Base-by-base conservation (phyloP, 2,329 filamentous ascomycete species). In the Aspergillus pseudotamarii region DNA sequence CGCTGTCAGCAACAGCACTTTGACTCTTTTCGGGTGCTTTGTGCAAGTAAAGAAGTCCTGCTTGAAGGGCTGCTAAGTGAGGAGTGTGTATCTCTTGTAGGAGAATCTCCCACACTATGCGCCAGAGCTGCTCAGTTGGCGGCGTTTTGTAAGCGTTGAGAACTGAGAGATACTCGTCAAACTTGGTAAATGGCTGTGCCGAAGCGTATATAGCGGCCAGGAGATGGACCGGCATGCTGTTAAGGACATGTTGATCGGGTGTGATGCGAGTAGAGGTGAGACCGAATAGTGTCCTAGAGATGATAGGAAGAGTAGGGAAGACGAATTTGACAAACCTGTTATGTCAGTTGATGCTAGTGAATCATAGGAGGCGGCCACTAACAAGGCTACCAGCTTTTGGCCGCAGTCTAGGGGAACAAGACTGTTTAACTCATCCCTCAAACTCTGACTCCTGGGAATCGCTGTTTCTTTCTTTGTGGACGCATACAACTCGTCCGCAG, bases 141-240 rank as follows among this genome's bases (percentile, higher is more conserved):
- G 64, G 60, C 12, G 57, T 54, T 11, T 55, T 58, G 28, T 73
- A 72, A 8, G 64, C 66, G 4, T 64, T 63, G 3, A 64, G 53
- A 6, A 72, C 41, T 16, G 66, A 66, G 6, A 71, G 57, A 28
- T 67, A 63, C 19, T 66, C 63, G 45, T 74, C 71, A 26, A 70
- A 67, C 21, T 65, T 64, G 19, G 60, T 60, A 58, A 73, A 74
- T 28, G 68, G 70, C 4, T 70, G 55, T 14, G 72, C 68, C 2
- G 68, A 69, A 23, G 70, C 72, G 57, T 73, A 74, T 30, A 74
- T 66, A 3, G 70, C 72, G 6, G 70, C 72, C 10, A 73, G 64
- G n/a, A 73, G 61, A 26, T 70, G 69, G 4, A 60, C 57, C 1
- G 70, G 68, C 4, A 69, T 62, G 4, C 32, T 61, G 41, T 63